phyloP scores from a whole-genome alignment of 768 basidiomycete species.

The Boletus subparvulus region DNA sequence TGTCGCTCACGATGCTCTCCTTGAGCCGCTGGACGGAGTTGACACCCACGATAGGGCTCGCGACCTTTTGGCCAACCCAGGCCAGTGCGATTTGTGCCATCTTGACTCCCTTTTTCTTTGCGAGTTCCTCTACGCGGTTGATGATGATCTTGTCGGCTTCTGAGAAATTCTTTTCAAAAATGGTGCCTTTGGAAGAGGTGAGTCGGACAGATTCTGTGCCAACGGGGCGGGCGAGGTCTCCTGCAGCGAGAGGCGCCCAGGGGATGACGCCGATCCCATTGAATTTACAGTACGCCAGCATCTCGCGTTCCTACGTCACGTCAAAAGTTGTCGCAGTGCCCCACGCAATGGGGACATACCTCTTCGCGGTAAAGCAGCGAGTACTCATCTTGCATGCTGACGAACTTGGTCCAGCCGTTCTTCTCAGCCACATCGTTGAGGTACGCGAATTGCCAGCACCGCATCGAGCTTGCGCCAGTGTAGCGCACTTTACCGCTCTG shows the following conservation, averaged over 20 bases:
- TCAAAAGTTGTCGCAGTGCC: background rate
- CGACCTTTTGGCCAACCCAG: conserved; percentile 41
- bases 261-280: conserved; percentile 54
- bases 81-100: conserved; percentile 50
- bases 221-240: conserved; percentile 39
- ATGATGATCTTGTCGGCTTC: conserved; percentile 37
- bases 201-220: conserved; percentile 27
- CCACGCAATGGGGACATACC: conserved; percentile 18
- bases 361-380: conserved; percentile 56
- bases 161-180: conserved; percentile 21
- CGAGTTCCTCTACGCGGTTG: conserved; percentile 41
- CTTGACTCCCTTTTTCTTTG: conserved; percentile 38
- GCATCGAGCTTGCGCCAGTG: conserved; percentile 49
- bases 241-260: conserved; percentile 44
- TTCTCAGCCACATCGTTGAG: conserved; percentile 45
- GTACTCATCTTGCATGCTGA: conserved; percentile 57
- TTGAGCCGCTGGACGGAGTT: conserved; percentile 33
- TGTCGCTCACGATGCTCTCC: conserved; percentile 27
- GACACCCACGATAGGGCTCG: conserved; percentile 45
- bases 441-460: conserved; percentile 44
- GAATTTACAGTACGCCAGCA: conserved; percentile 44
- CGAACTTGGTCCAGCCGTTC: conserved; percentile 52
- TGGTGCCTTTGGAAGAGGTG: conserved; percentile 17
- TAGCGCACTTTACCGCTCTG: conserved; percentile 50
- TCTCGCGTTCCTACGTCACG: conserved; percentile 40